Base-by-base conservation (phyloP, 2,329 filamentous ascomycete species). In the Trichoderma hamatum region DNA sequence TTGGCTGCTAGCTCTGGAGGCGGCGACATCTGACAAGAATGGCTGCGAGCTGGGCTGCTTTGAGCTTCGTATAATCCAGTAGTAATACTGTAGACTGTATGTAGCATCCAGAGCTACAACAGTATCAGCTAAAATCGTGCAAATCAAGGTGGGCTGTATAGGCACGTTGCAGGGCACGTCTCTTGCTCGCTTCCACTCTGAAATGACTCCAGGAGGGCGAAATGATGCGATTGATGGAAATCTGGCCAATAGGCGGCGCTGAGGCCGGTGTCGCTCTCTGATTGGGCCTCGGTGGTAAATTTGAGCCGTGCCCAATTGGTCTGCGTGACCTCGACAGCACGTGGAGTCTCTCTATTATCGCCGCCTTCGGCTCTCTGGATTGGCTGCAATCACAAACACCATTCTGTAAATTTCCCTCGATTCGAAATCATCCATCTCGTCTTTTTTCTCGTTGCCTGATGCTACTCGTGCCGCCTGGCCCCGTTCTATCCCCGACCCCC, bases 181-280 rank as follows among this genome's bases (percentile, higher is more conserved):
- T 21, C 26, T 30, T 43, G 10, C 16, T 26, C 49, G 24, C 26
- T 19, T 26, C 28, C 28, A 46, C 71, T 68, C 69, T 69, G 65
- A 75, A 70, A 71, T 73, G 74, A 73, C 71, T 71, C 74, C 14
- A 73, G 70, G 67, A 73, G 71, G 74, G 65, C 72, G 72, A 75
- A n/a, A 73, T 75, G 72, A 72, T 74, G 65, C 72, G 73, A 75
- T 77, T 76, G 75, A 76, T 71, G 70, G 73, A 69, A 51, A 59
- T 55, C 61, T 70, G 71, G 71, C 76, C 76, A 78, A 78, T 78
- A 62, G 71, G 66, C 43, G 65, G 62, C 69, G 62, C 64, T 26
- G 72, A 63, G 62, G 67, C 70, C 67, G 58, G 58, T 63, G 68
- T 71, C 66, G 66, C 61, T 67, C 59, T 61, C 55, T 69, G 69